A percentile compares a stretch with the other conserved stretches of the same genome.
phyloP scores from a whole-genome alignment of 352 stramenopile genomes.

The Bremia lactucae region DNA sequence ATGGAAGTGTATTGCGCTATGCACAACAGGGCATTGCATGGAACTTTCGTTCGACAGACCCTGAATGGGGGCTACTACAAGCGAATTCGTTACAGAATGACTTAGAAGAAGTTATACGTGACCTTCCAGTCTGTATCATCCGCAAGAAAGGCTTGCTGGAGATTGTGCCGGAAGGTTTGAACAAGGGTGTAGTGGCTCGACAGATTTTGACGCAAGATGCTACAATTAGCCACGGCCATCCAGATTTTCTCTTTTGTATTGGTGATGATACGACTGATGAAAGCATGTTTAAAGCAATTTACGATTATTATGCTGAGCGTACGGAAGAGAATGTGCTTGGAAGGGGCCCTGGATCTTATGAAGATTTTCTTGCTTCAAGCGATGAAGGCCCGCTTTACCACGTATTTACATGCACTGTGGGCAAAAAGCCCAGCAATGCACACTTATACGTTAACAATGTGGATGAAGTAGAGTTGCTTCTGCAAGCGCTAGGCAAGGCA shows the following conservation, averaged over 20 bases:
- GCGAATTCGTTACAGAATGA: constrained; percentile 89
- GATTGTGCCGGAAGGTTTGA: constrained; percentile 90
- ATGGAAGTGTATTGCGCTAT: constrained; percentile 90
- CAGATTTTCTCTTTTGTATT: constrained; percentile 95
- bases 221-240: constrained; percentile 55
- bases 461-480: constrained; percentile 74
- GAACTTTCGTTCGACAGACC: constrained; percentile 96
- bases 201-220: constrained; percentile 88
- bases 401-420: constrained; percentile 87
- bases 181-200: constrained; percentile 94
- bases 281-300: constrained; percentile 94
- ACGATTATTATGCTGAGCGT: constrained; percentile 84
- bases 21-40: constrained; percentile 92
- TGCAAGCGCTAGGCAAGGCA: constrained; percentile 45
- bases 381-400: constrained; percentile 62
- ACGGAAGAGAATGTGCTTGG: constrained; percentile 76
- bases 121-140: constrained; percentile 67
- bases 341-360: constrained; percentile 11
- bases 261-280: constrained; percentile 96
- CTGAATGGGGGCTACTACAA: constrained; percentile 93
- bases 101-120: constrained; percentile 64
- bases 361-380: constrained; percentile 14
- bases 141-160: constrained; percentile 90
- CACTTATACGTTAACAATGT: constrained; percentile 87
- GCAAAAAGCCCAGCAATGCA: constrained; percentile 86